Percentiles rank a stretch among this genome's conserved stretches.
Evolutionary conservation across 2,329 filamentous ascomycete genomes (phyloP).

Genomic region (Triangularia verruculosa): DNA sequence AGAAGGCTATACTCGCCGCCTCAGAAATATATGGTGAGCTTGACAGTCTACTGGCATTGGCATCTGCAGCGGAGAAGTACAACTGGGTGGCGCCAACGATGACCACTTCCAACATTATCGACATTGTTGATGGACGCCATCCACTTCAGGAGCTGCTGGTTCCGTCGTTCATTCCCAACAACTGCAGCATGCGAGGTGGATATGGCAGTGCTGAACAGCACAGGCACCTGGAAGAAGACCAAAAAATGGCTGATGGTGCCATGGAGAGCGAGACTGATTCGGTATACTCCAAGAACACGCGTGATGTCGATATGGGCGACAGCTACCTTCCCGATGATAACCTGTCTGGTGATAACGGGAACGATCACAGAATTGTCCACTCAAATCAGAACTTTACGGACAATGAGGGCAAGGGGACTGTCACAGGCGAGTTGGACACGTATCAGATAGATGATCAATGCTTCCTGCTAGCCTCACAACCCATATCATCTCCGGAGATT

Average conservation of each 20-base stretch:
- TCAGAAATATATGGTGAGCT: constrained; percentile 84
- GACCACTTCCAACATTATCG: constrained; percentile 65
- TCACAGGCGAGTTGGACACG: neutral
- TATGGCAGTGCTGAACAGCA: neutral
- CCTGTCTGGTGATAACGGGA: neutral
- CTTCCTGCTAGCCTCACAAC: neutral
- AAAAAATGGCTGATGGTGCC: neutral
- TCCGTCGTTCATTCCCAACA: constrained; percentile 77
- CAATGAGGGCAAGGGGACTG: neutral
- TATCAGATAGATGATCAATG: neutral
- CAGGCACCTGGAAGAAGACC: neutral
- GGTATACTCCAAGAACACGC: neutral
- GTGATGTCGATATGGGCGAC: constrained; percentile 24
- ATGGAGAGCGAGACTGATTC: neutral
- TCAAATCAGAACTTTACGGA: neutral
- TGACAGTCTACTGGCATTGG: constrained; percentile 79
- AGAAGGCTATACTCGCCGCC: constrained; percentile 62
- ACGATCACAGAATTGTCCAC: neutral
- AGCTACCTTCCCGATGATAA: neutral
- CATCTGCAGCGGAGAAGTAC: constrained; percentile 72
- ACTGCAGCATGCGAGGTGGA: constrained; percentile 65
- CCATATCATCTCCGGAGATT: neutral
- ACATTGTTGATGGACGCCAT: constrained; percentile 77
- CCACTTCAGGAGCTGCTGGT: constrained; percentile 83
- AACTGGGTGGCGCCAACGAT: constrained; percentile 68